Conservation (phyloP, 768 basidiomycete genomes). For the Tylopilus sp. region DNA sequence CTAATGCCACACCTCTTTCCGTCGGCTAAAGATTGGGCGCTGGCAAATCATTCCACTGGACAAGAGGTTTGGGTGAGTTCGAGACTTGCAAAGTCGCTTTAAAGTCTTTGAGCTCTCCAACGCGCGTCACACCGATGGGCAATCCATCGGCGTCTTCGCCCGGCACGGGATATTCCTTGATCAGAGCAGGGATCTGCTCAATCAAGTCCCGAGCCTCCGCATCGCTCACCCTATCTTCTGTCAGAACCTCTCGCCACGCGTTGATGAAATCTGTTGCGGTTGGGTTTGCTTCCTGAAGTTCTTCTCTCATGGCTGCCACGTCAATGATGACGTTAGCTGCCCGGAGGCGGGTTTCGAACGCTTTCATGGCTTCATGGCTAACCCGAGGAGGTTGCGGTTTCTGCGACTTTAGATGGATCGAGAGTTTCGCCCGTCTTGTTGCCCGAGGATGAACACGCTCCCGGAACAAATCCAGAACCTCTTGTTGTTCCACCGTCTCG, state of each 20-base stretch:
- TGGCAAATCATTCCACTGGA: constrained; percentile 73
- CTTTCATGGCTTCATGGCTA: constrained; percentile 58
- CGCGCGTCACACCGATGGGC: constrained; percentile 49
- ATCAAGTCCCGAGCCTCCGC: constrained; percentile 47
- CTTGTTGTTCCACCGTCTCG: constrained; percentile 63
- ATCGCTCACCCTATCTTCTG: constrained; percentile 37
- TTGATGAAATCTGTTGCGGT: constrained; percentile 55
- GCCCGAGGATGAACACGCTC: constrained; percentile 69
- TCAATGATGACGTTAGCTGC: constrained; percentile 48
- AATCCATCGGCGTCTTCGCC: constrained; percentile 48
- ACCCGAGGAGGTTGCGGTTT: constrained; percentile 58
- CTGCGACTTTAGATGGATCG: constrained; percentile 76
- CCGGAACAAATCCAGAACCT: constrained; percentile 70
- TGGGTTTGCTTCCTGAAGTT: constrained; percentile 54
- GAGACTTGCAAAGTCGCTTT: constrained; percentile 55
- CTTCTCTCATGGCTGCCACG: constrained; percentile 48
- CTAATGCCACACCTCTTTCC: background rate
- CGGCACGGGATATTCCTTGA: constrained; percentile 52
- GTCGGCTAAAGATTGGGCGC: constrained; percentile 47
- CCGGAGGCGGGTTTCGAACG: constrained; percentile 54
- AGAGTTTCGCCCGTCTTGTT: constrained; percentile 71
- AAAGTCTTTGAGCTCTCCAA: constrained; percentile 66
- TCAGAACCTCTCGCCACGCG: constrained; percentile 53
- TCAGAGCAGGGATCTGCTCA: constrained; percentile 51
- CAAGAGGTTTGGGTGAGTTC: constrained; percentile 61